phyloP scores from a whole-genome alignment of 2,329 filamentous ascomycete genomes.

The Pseudovirgaria hyperparasitica region DNA sequence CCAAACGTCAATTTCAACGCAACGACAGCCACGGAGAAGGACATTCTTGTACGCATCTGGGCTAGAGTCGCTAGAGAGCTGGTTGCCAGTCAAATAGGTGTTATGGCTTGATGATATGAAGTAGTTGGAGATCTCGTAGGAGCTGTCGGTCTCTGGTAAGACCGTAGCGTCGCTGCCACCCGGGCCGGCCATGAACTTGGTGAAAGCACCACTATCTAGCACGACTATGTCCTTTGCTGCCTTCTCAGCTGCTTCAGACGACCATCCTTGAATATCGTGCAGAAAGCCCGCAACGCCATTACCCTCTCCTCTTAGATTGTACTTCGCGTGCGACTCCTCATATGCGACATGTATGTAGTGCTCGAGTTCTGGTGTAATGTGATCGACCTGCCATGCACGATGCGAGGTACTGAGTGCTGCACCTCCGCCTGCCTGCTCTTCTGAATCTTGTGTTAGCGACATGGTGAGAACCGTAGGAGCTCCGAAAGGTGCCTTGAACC shows the following conservation, averaged over 20 bases:
- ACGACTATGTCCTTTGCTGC: constrained; percentile 11
- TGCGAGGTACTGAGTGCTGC: constrained; percentile 13
- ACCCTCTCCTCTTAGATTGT: constrained; percentile 17
- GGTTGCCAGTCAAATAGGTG: constrained; percentile 80
- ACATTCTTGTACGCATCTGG: constrained; percentile 68
- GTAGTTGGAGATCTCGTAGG: constrained; percentile 69
- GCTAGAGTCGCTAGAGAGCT: constrained; percentile 65
- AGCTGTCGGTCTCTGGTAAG: constrained; percentile 50
- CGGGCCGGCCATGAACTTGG: constrained; percentile 19
- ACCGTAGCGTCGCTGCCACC: no score
- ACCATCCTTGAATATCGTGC: constrained; percentile 18
- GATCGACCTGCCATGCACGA: constrained; percentile 17
- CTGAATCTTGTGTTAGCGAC: not conserved
- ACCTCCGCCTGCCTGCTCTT: constrained; percentile 22
- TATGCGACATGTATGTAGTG: constrained; percentile 17
- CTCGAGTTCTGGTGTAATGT: constrained; percentile 14
- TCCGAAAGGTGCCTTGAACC: no score
- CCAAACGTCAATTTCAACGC: constrained; percentile 93
- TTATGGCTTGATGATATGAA: constrained; percentile 94
- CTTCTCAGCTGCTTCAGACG: constrained; percentile 18
- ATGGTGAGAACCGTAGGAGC: not conserved
- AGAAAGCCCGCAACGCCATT: constrained; percentile 3
- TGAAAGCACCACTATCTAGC: constrained; percentile 18
- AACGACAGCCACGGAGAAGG: constrained; percentile 66
- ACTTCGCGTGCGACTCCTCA: constrained; percentile 16